Evolutionary conservation across 2,329 filamentous ascomycete species (phyloP).

Genomic region (Bisporella sp.): DNA sequence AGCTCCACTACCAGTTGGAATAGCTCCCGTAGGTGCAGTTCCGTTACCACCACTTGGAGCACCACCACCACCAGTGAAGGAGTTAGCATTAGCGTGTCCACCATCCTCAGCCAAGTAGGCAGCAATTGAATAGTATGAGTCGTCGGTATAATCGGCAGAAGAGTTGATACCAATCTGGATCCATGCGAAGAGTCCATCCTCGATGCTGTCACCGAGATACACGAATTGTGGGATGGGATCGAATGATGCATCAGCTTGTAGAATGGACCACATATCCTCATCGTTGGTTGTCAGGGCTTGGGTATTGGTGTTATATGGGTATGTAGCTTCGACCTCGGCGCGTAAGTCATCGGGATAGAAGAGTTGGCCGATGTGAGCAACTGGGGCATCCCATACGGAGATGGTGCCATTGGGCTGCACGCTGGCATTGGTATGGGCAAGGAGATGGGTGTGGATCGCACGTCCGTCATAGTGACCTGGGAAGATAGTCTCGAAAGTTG

Average conservation of each 20-base stretch:
- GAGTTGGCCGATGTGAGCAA: constrained; percentile 49
- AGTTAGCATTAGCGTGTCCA: not conserved
- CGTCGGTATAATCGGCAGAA: constrained; percentile 20
- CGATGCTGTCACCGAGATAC: constrained; percentile 40
- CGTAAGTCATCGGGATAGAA: constrained; percentile 52
- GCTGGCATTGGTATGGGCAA: constrained; percentile 29
- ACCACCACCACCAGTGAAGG: not conserved
- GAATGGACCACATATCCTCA: constrained; percentile 36
- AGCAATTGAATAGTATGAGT: constrained; percentile 5
- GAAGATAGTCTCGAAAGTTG: constrained; percentile 34
- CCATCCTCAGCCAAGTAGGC: not conserved
- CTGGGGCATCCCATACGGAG: constrained; percentile 33
- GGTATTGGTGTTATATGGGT: constrained; percentile 37
- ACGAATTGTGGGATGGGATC: constrained; percentile 49
- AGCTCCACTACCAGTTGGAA: no score
- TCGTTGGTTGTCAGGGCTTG: constrained; percentile 39
- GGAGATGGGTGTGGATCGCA: constrained; percentile 39
- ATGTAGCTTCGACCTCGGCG: constrained; percentile 35
- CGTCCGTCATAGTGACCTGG: constrained; percentile 40
- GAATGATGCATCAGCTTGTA: constrained; percentile 38
- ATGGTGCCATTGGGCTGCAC: constrained; percentile 33
- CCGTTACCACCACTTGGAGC: not conserved
- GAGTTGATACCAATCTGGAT: constrained; percentile 39
- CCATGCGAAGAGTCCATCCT: constrained; percentile 42
- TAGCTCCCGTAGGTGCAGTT: not conserved